Evolutionary conservation across 2,329 filamentous ascomycete genomes (phyloP), one percentile per base, ranked within the genome.

Genomic region (Fusarium annulatum): DNA sequence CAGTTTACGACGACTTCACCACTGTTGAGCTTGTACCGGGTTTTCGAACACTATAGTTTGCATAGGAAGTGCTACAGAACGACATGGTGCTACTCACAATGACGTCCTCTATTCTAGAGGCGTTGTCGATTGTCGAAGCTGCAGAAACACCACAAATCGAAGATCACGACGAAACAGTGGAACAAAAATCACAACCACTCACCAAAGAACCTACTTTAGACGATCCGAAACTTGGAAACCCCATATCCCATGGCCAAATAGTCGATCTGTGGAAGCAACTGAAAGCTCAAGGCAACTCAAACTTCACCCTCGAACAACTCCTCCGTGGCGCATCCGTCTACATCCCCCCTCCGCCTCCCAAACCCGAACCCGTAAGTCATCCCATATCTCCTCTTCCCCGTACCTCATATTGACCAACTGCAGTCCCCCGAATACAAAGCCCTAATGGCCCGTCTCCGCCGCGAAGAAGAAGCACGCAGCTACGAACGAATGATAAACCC

Each of bases 401-500:
- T 11, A 4, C 21, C 16, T 16, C n/a, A 42, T 28, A 16, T 63
- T 75, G n/a, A 74, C 12, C 12, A 15, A 28, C 8, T 4, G 4
- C 1, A 97, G 90, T 92, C 92, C 2, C 85, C 91, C 12, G 93
- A 97, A 83, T 98, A 96, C 84, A 93, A 94, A 81, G 92, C 92
- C 11, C 86, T 97, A 3, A 98, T 98, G 94, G 91, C 91, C 30
- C 91, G 92, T 21, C 90, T 99, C 26, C 94, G 94, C 71, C 90
- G 88, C 68, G 91, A 96, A 78, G 93, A 96, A 84, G 95, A 98
- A 85, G 89, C 91, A 74, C 90, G 92, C 69, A 88, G 90, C 59
- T 99, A 98, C 85, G 89, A 94, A 75, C 90, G 92, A 79, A 94
- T 98, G 91, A 84, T 92, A 57, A 91, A 92, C 71, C 89, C 91